A percentile compares a stretch with the other conserved stretches of the same genome.
These are phyloP conservation scores for Solanum virginianum DNA, from an alignment of 257 asterid genomes.

Conservation along the genomic window DNA sequence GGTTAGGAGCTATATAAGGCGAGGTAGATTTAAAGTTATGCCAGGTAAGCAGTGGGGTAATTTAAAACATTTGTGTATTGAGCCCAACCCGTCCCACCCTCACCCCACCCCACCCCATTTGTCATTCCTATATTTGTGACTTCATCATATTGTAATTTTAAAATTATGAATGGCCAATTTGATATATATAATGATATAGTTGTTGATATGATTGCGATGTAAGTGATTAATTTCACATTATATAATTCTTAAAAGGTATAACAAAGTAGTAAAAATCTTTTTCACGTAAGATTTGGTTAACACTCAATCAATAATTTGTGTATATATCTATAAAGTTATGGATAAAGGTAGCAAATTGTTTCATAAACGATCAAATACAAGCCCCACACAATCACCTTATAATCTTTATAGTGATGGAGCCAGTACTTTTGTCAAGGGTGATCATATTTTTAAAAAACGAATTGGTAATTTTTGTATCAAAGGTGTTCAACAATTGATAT, in stretches of 20 bases:
- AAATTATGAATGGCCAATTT: background rate
- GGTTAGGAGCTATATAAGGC: too few relatives aligned
- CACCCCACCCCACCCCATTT: too few relatives aligned
- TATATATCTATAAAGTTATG: background rate
- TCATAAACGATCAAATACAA: background rate
- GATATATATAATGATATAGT: background rate
- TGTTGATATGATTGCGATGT: background rate
- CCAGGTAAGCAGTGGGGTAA: accelerated
- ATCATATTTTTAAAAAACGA: too few relatives aligned
- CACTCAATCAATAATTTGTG: background rate
- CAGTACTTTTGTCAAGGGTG: too few relatives aligned
- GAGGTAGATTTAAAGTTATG: too few relatives aligned
- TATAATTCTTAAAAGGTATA: too few relatives aligned
- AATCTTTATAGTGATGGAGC: background rate
- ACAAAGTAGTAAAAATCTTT: background rate
- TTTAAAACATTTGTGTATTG: too few relatives aligned
- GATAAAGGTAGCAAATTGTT: background rate
- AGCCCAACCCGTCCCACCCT: too few relatives aligned
- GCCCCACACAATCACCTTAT: background rate
- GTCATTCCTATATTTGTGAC: background rate
- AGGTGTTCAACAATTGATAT: too few relatives aligned
- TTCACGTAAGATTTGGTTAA: background rate
- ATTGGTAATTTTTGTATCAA: too few relatives aligned
- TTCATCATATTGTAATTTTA: background rate
- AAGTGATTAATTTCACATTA: too few relatives aligned